A percentile compares a stretch with the other conserved stretches of the same genome.
phyloP scores from a whole-genome alignment of 768 basidiomycete species.

The Collybia nuda region DNA sequence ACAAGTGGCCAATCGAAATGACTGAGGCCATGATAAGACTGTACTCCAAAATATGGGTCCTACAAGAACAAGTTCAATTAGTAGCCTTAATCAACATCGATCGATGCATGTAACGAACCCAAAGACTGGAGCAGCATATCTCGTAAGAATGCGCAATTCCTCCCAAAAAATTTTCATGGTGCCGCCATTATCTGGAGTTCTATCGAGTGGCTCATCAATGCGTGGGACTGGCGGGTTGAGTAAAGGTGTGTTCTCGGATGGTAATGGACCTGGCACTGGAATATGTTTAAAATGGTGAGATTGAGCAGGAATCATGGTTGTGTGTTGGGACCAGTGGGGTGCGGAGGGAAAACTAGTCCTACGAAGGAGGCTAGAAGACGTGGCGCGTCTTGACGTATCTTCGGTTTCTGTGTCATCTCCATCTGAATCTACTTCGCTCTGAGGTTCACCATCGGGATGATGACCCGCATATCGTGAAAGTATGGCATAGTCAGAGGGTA shows the following conservation, averaged over 20 bases:
- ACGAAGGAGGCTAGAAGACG: constrained; percentile 2
- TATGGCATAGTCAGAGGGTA: constrained; percentile 67
- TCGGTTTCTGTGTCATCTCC: constrained; percentile 4
- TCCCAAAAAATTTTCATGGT: constrained; percentile 43
- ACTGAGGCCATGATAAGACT: constrained; percentile 84
- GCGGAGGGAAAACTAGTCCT: constrained; percentile 6
- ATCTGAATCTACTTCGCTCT: constrained; percentile 15
- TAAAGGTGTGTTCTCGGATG: constrained; percentile 58
- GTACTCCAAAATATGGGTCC: constrained; percentile 82
- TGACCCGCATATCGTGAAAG: constrained; percentile 49
- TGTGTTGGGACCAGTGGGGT: constrained; percentile 14
- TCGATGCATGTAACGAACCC: constrained; percentile 50
- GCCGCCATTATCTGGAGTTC: constrained; percentile 26
- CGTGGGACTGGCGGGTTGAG: constrained; percentile 53
- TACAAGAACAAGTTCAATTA: constrained; percentile 20
- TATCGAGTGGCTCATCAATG: constrained; percentile 49
- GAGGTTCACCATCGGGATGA: constrained; percentile 18
- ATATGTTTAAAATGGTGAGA: constrained; percentile 7
- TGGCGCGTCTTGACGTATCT: neutral
- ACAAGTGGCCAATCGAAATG: constrained; percentile 87
- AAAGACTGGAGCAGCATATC: constrained; percentile 72
- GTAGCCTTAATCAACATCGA: neutral
- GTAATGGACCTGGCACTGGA: constrained; percentile 10
- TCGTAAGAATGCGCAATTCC: constrained; percentile 56
- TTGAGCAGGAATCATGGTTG: constrained; percentile 5